Evolutionary conservation across 768 basidiomycete genomes (phyloP).

Genomic region (Leccinum arenicola): DNA sequence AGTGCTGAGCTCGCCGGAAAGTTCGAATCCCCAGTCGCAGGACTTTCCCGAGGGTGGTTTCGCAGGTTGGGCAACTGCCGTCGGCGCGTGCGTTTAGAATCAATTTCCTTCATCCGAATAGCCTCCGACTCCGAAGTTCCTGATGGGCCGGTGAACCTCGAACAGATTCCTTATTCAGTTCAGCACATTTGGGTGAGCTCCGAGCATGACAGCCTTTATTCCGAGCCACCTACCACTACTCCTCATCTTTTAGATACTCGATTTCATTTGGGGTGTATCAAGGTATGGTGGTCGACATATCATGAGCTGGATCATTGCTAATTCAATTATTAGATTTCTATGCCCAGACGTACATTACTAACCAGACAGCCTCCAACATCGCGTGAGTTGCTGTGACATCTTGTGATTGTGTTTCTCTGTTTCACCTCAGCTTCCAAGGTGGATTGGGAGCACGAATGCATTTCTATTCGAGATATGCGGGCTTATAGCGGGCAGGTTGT

Average conservation of each 20-base stretch:
- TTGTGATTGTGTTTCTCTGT: neutral
- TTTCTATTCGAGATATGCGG: conserved; percentile 45
- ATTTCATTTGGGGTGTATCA: conserved; percentile 44
- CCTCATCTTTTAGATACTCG: conserved; percentile 27
- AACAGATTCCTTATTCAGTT: conserved; percentile 39
- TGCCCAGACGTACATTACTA: conserved; percentile 35
- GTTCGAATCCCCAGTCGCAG: neutral
- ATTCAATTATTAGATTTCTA: conserved; percentile 36
- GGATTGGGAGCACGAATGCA: conserved; percentile 50
- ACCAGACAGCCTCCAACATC: conserved; percentile 37
- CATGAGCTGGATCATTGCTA: neutral
- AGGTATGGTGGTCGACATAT: conserved; percentile 22
- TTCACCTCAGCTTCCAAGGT: conserved; percentile 21
- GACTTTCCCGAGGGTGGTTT: conserved; percentile 30
- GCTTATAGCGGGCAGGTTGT: conserved; percentile 44
- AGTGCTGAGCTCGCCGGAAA: neutral
- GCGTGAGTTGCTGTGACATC: conserved; percentile 29
- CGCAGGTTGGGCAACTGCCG: conserved; percentile 29
- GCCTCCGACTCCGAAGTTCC: neutral
- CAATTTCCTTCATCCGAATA: neutral
- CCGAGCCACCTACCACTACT: neutral
- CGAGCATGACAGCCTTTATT: neutral
- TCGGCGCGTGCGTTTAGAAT: conserved; percentile 27
- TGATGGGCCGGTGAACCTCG: neutral
- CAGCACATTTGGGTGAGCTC: conserved; percentile 35